Conservation (phyloP, 371 early-diverging fungal genomes). For the Haplosporangium sp. region DNA sequence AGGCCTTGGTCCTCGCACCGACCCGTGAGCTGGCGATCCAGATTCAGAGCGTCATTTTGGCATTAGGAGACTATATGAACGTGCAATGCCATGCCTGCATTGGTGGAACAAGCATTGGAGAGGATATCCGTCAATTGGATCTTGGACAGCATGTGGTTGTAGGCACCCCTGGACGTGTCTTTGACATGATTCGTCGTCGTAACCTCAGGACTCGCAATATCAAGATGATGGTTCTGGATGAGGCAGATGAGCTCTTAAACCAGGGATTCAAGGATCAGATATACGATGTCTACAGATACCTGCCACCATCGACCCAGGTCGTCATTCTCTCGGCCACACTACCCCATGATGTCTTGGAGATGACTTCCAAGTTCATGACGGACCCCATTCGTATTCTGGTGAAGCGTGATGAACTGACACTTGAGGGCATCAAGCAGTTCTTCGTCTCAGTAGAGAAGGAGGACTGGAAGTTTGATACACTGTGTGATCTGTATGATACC, state of each 20-base stretch:
- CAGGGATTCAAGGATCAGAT: conserved; percentile 99
- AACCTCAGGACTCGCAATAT: conserved; percentile 89
- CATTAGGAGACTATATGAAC: conserved; percentile 95
- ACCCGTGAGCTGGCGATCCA: conserved; percentile 99
- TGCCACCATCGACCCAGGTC: conserved; percentile 96
- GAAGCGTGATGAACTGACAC: conserved; percentile 99
- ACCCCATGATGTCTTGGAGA: conserved; percentile 96
- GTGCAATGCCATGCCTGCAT: conserved; percentile 96
- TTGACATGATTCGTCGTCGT: conserved; percentile 97
- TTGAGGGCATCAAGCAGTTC: conserved; percentile 99
- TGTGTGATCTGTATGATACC: conserved; percentile 97
- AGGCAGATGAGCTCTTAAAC: conserved; percentile 99
- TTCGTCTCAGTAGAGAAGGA: conserved; percentile 97
- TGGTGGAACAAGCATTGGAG: conserved; percentile 95
- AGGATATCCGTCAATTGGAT: conserved; percentile 92
- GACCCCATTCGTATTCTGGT: conserved; percentile 99
- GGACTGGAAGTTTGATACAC: conserved; percentile 97
- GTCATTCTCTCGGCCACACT: conserved; percentile 99
- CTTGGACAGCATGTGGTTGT: conserved; percentile 95
- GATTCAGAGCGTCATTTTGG: conserved; percentile 93
- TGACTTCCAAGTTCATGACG: conserved; percentile 97
- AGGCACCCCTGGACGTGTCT: conserved; percentile 99
- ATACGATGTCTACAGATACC: conserved; percentile 95
- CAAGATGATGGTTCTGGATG: conserved; percentile 98
- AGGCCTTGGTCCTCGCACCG: conserved; percentile 97